Evolutionary conservation across 352 stramenopile species (phyloP).

Genomic region (Saprolegnia diclina): DNA sequence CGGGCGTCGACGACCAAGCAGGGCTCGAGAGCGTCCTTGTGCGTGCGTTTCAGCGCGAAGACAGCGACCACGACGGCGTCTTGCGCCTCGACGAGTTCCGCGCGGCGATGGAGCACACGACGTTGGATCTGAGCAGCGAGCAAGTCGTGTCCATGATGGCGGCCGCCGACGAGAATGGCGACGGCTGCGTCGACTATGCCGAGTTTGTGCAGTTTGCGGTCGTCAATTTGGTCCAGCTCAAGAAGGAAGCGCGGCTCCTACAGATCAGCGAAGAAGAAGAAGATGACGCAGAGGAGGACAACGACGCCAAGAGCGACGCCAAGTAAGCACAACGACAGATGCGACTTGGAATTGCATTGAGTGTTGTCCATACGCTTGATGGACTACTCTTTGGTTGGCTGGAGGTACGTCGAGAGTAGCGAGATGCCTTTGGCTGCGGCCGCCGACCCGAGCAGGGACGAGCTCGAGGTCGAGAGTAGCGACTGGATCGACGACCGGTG

Average conservation of each 20-base stretch:
- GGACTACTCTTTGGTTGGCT: constrained; percentile 38
- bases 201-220: constrained; percentile 65
- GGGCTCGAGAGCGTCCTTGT: constrained; percentile 42
- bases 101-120: constrained; percentile 52
- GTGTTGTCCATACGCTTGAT: background rate
- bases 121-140: constrained; percentile 42
- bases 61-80: constrained; percentile 61
- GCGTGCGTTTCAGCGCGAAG: constrained; percentile 40
- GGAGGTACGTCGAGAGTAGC: constrained; percentile 68
- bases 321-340: background rate
- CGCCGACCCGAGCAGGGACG: constrained; percentile 53
- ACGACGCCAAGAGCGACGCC: constrained; percentile 12
- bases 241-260: constrained; percentile 9
- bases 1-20: constrained; percentile 43
- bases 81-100: constrained; percentile 37
- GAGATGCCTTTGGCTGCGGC: constrained; percentile 73
- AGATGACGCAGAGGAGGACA: constrained; percentile 9
- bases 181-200: constrained; percentile 79
- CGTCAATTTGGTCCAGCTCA: constrained; percentile 29
- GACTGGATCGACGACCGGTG: constrained; percentile 27
- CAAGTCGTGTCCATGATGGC: constrained; percentile 60
- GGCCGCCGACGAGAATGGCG: constrained; percentile 72
- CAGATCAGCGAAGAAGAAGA: constrained; percentile 16
- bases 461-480: constrained; percentile 40
- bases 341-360: background rate